phyloP scores from a whole-genome alignment of 257 asterid genomes.

The Fraxinus cuspidata region DNA sequence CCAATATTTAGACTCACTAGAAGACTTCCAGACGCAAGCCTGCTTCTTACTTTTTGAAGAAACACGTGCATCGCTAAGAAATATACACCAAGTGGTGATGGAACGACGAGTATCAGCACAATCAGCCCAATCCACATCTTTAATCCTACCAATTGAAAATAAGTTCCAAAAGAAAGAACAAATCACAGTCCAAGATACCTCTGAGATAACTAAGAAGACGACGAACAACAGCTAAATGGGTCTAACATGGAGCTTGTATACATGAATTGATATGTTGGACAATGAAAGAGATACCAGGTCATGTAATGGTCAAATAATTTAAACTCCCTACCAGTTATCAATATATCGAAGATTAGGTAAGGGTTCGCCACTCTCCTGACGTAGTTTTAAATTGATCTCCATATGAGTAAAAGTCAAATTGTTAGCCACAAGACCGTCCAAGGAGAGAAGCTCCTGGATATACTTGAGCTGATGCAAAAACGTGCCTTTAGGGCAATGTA shows the following conservation, averaged over 20 bases:
- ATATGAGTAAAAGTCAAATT: not conserved
- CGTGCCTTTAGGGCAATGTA: not conserved
- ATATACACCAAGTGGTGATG: not conserved
- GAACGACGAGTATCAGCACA: slow-evolving; percentile 12
- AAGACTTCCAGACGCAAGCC: not conserved
- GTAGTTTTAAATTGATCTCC: not conserved
- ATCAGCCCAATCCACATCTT: slow-evolving; percentile 1
- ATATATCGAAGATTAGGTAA: too few species aligned
- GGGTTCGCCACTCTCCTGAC: too few species aligned
- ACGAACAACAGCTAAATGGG: not conserved
- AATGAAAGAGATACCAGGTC: not conserved
- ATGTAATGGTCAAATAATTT: not conserved
- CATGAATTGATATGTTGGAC: not conserved
- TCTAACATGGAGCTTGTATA: not conserved
- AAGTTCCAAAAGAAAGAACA: not conserved
- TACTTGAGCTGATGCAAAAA: not conserved
- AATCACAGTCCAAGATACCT: not conserved
- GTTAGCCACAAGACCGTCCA: not conserved
- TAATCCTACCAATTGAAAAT: not conserved
- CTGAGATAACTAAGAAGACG: slow-evolving; percentile 13
- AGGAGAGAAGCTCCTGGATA: not conserved
- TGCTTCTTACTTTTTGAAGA: slow-evolving; percentile 18
- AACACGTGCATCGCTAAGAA: not conserved
- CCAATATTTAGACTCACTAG: not conserved
- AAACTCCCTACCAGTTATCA: not conserved